Conservation (phyloP, 2,329 filamentous ascomycete species). For the Botrytis fragariae region DNA sequence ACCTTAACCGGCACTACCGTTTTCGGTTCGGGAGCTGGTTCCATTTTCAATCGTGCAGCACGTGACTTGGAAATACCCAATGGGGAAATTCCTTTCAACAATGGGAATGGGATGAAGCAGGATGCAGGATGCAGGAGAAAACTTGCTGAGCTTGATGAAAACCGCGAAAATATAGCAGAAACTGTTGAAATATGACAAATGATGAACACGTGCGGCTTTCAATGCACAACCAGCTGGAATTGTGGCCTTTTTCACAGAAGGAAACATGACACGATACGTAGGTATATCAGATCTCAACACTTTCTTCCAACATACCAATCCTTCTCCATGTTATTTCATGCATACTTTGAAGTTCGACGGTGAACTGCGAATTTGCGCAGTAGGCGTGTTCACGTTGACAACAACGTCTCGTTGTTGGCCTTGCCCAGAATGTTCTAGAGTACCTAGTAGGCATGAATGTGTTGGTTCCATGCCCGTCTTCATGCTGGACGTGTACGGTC, state of each 20-base stretch:
- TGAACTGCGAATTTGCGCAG: neutral
- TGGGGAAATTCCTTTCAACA: neutral
- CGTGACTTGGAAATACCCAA: neutral
- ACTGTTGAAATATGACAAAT: neutral
- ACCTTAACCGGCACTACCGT: slow-evolving; percentile 4
- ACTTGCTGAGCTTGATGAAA: neutral
- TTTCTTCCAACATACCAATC: neutral
- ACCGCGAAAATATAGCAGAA: neutral
- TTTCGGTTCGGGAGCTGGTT: neutral
- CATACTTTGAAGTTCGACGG: neutral
- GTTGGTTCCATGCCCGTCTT: neutral
- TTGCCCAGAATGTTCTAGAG: slow-evolving; percentile 13
- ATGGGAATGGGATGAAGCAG: too few relatives aligned
- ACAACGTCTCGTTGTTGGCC: slow-evolving; percentile 10
- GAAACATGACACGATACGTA: neutral
- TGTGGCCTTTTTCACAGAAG: neutral
- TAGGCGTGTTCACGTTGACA: slow-evolving; percentile 13
- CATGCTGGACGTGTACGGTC: slow-evolving; percentile 7
- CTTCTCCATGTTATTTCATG: neutral
- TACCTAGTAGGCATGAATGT: neutral
- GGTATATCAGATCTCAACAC: neutral
- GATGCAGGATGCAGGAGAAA: neutral
- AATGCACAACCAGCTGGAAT: neutral
- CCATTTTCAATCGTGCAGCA: neutral
- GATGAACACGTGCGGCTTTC: neutral